Evolutionary conservation across 2,329 filamentous ascomycete genomes (phyloP), one percentile per base, ranked within the genome.

Genomic region (Macrophomina pseudophaseolina): DNA sequence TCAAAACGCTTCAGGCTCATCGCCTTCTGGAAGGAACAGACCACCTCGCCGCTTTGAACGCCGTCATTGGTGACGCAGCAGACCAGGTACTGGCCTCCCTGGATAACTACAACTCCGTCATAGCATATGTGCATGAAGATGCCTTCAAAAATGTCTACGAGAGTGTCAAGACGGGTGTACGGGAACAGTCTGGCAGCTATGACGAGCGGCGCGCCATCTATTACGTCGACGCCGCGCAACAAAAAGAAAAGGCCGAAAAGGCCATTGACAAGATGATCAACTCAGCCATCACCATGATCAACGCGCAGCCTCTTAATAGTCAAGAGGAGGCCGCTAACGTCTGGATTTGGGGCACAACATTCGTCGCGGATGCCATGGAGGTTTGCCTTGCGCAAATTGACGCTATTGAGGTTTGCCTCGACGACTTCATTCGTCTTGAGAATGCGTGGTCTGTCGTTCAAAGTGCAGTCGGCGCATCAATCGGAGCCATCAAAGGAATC

Each of bases 121-220:
- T 83, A 32, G 80, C 81, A 4, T 82, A 81, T 63, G 78, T 81
- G 0, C 79, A 82, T 65, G 78, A 83, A 70, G 81, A 83, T 68
- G 80, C 79, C 3, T 83, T 81, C 73, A 80, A 81, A 67, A 78
- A 77, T 32, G 77, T 82, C 7, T 82, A 82, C 72, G 80, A 82
- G 65, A 74, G 75, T 44, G 71, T 79, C 30, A 82, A 80, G 71
- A 73, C 75, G 35, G 72, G 68, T 7, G 72, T 73, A 12, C 49
- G 66, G 2, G 66, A 67, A 33, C 59, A 64, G 59, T 11, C 23
- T 2, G 66, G 59, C 23, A 67, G 33, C 44, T 64, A 56, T 51
- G 59, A 67, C 12, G 66, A 67, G 52, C 67, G 73, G n/a, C 69
- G 71, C 60, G 74, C 79, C 5, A 76, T 80, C 53, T 69, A 82